These are phyloP conservation scores for Chalaropsis thielavioides DNA, from an alignment of 2,329 filamentous ascomycete genomes.

Conservation along the genomic window DNA sequence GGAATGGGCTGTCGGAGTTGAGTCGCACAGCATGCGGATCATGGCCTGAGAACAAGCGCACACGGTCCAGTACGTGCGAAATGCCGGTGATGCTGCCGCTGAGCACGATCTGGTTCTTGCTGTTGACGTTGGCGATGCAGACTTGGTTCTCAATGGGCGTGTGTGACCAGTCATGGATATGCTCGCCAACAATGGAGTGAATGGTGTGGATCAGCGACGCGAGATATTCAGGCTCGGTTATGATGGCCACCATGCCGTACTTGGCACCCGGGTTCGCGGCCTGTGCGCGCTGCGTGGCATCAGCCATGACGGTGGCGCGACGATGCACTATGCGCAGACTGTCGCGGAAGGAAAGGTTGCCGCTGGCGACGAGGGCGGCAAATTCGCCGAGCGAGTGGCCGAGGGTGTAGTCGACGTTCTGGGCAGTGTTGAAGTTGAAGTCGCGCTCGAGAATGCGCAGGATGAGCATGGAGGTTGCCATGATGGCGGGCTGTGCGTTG, in stretches of 20 bases:
- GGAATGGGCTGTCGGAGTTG: slow-evolving; percentile 79
- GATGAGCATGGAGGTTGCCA: slow-evolving; percentile 86
- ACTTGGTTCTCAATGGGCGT: slow-evolving; percentile 68
- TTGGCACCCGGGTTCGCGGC: slow-evolving; percentile 53
- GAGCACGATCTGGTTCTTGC: slow-evolving; percentile 89
- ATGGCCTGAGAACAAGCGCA: slow-evolving; percentile 80
- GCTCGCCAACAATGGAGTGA: slow-evolving; percentile 42
- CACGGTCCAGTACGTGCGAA: slow-evolving; percentile 63
- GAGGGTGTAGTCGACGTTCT: slow-evolving; percentile 66
- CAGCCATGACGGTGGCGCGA: slow-evolving; percentile 70
- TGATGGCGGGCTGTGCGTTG: slow-evolving; percentile 88
- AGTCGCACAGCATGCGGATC: slow-evolving; percentile 77
- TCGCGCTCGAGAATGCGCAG: slow-evolving; percentile 74
- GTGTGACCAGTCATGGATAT: slow-evolving; percentile 27
- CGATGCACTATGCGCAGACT: slow-evolving; percentile 61
- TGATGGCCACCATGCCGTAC: slow-evolving; percentile 87
- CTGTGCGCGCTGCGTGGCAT: slow-evolving; percentile 53
- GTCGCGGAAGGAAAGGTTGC: slow-evolving; percentile 64
- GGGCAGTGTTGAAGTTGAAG: slow-evolving; percentile 58
- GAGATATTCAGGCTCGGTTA: slow-evolving; percentile 73
- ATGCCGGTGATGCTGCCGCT: slow-evolving; percentile 77
- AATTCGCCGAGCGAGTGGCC: slow-evolving; percentile 92
- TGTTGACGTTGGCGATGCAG: slow-evolving; percentile 84
- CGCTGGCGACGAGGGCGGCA: slow-evolving; percentile 72
- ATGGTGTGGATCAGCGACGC: slow-evolving; percentile 55